Conservation (phyloP, 2,329 filamentous ascomycete genomes). For the Pseudocercospora eumusae region DNA sequence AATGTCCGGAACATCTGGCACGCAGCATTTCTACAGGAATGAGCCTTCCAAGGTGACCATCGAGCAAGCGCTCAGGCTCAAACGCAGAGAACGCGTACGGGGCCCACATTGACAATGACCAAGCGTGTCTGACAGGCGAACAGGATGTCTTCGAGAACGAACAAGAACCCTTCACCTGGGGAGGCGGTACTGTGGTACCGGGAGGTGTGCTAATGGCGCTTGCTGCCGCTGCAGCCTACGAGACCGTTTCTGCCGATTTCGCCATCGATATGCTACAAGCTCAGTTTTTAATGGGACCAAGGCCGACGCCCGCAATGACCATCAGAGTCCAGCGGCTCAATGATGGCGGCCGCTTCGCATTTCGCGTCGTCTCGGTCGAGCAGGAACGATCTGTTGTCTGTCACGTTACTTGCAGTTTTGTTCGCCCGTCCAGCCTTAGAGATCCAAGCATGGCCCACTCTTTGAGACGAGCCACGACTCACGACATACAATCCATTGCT, state of each 20-base stretch:
- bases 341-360: constrained; percentile 21
- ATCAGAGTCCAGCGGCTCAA: constrained; percentile 18
- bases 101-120: neutral
- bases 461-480: constrained; percentile 11
- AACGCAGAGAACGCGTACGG: constrained; percentile 1
- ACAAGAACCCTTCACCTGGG: constrained; percentile 22
- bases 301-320: constrained; percentile 5
- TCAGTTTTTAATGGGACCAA: constrained; percentile 13
- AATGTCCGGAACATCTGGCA: too few relatives aligned
- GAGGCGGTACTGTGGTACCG: constrained; percentile 10
- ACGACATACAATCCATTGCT: constrained; percentile 16
- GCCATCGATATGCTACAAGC: constrained; percentile 20
- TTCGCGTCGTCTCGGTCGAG: constrained; percentile 15
- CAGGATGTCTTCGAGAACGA: constrained; percentile 19
- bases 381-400: constrained; percentile 16
- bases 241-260: constrained; percentile 19
- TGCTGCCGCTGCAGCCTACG: constrained; percentile 20
- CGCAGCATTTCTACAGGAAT: too few relatives aligned
- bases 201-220: constrained; percentile 16
- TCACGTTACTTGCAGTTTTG: constrained; percentile 25
- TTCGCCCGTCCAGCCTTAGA: constrained; percentile 16
- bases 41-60: neutral
- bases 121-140: neutral
- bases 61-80: neutral
- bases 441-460: constrained; percentile 23